Evolutionary conservation across 75 land plant species (phyloP).

Genomic region (Selaginella tamariscina): DNA sequence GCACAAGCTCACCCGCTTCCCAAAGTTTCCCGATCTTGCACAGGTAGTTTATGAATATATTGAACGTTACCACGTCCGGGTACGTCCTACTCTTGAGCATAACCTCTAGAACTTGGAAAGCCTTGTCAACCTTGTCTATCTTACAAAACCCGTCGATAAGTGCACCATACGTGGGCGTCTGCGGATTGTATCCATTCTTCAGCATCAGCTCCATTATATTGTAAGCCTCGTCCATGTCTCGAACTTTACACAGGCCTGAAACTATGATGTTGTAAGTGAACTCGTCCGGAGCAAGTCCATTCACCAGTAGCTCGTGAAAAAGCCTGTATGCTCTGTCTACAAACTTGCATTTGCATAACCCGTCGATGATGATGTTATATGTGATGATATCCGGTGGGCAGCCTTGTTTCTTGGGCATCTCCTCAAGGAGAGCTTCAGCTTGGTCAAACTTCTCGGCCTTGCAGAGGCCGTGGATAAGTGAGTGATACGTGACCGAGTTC

Average conservation of each 20-base stretch:
- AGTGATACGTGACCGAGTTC: background rate
- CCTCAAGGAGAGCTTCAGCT: background rate
- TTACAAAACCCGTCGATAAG: slow-evolving; percentile 22
- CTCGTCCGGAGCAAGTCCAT: background rate
- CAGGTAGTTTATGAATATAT: background rate
- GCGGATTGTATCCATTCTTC: slow-evolving; percentile 37
- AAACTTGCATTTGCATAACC: background rate
- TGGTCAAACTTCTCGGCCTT: background rate
- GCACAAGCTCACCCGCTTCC: background rate
- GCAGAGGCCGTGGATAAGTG: background rate
- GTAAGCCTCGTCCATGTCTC: background rate
- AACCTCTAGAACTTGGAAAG: background rate
- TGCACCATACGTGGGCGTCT: slow-evolving; percentile 34
- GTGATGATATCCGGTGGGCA: slow-evolving; percentile 5
- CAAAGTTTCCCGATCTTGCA: background rate
- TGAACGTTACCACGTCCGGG: slow-evolving; percentile 2
- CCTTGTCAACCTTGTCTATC: background rate
- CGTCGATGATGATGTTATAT: background rate
- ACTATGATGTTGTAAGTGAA: background rate
- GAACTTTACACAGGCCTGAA: background rate
- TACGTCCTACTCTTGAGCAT: background rate
- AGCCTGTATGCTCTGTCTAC: background rate
- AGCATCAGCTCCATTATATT: background rate
- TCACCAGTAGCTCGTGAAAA: background rate
- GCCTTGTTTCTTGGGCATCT: slow-evolving; percentile 7